These are phyloP conservation scores for Glycyrrhiza uralensis DNA, from an alignment of 306 rosid genomes.

Conservation along the genomic window DNA sequence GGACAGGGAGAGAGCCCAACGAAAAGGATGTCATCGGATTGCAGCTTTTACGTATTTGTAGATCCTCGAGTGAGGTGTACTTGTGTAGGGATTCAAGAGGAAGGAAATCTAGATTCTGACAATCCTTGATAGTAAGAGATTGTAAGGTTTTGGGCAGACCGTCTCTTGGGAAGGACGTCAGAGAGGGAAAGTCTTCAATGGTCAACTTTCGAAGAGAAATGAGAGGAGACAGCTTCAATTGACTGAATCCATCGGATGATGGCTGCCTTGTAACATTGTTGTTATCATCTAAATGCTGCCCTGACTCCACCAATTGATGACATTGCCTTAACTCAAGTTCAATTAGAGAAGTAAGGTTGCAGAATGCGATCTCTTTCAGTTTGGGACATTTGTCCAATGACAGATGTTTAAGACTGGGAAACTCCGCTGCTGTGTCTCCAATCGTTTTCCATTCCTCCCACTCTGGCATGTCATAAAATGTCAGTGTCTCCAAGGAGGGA, in stretches of 20 bases:
- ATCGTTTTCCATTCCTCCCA: conserved; percentile 15
- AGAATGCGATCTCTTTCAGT: not conserved
- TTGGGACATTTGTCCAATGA: not conserved
- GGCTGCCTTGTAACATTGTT: too few species aligned
- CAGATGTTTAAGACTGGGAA: not conserved
- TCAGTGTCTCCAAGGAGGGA: not conserved
- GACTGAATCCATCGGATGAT: too few species aligned
- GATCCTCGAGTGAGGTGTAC: not conserved
- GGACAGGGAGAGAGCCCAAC: not conserved
- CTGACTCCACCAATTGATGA: too few species aligned
- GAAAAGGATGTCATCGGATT: not conserved
- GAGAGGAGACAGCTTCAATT: too few species aligned
- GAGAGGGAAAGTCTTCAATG: not conserved
- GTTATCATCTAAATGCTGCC: too few species aligned
- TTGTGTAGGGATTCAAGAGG: not conserved
- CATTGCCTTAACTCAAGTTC: not conserved
- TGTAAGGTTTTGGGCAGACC: conserved; percentile 5
- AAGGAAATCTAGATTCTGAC: not conserved
- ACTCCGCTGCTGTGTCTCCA: not conserved
- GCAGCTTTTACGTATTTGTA: not conserved
- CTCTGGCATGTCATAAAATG: not conserved
- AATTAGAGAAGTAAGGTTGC: not conserved
- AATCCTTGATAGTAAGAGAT: not conserved
- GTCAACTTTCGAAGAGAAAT: too few species aligned
- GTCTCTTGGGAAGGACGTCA: not conserved